These are phyloP conservation scores for Candida berthetii DNA, from an alignment of 805 yeast genomes.

Conservation along the genomic window DNA sequence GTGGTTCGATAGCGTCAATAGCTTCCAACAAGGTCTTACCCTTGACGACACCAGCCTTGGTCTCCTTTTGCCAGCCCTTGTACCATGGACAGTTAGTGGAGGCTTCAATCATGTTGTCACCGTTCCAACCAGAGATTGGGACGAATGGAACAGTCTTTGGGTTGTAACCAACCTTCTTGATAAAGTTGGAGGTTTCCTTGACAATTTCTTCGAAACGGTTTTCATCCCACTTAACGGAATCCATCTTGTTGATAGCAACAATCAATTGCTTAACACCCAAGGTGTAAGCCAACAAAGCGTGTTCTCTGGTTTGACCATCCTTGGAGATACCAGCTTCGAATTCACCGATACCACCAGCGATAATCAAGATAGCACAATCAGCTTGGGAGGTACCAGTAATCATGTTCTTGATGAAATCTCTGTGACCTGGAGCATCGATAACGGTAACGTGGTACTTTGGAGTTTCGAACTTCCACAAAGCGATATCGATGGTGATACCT, in stretches of 20 bases:
- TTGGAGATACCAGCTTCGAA: conserved; percentile 99
- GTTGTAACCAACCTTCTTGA: conserved; percentile 85
- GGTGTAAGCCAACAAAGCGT: conserved; percentile 93
- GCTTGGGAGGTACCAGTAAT: conserved; percentile 99
- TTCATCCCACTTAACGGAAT: conserved; percentile 94
- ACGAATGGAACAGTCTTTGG: conserved; percentile 78
- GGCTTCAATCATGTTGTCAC: conserved; percentile 91
- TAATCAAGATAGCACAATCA: conserved; percentile 94
- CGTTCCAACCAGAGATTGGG: conserved; percentile 98
- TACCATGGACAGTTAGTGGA: conserved; percentile 88
- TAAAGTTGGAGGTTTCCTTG: conserved; percentile 65
- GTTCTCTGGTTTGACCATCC: conserved; percentile 99
- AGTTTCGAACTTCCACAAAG: conserved; percentile 95
- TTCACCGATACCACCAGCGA: conserved; percentile 98
- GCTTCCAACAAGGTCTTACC: conserved; percentile 88
- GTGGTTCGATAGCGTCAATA: conserved; percentile 75
- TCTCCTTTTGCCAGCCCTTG: conserved; percentile 85
- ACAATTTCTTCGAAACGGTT: conserved; percentile 96
- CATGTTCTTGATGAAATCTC: conserved; percentile 98
- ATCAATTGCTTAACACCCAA: conserved; percentile 95
- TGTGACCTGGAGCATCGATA: conserved; percentile 99
- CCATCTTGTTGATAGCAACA: conserved; percentile 97
- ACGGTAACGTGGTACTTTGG: conserved; percentile 97
- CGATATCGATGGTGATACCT: conserved; percentile 99
- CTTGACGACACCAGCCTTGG: conserved; percentile 70